Evolutionary conservation across 2,329 filamentous ascomycete species (phyloP), one percentile per base, ranked within the genome.

Genomic region (Claviceps monticola): DNA sequence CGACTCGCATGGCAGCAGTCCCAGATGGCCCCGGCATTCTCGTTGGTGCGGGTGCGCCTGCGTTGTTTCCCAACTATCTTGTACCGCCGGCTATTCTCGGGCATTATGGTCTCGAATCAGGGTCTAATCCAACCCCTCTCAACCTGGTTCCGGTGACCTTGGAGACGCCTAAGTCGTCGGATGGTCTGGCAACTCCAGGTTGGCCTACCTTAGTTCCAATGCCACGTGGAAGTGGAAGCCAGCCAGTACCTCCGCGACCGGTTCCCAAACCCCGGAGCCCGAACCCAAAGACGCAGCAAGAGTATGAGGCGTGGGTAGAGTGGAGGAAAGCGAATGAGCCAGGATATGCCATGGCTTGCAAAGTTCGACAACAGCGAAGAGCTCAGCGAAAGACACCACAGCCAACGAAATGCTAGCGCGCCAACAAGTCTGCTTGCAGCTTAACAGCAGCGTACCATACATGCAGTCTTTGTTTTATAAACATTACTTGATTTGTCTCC

Each of bases 281-380:
- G 46, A 61, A 74, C 53, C 60, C 72, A 13, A 53, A 58, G 45
- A 65, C 66, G 26, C 73, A 75, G 58, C 69, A 71, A 53, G 63
- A 65, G 53, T 75, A 75, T 57, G 72, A 75, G 60, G 69, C 66
- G 38, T 74, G 68, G 56, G 68, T 75, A 37, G 72, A 75, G 58
- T 73, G 68, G 68, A 68, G 71, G 52, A 75, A 75, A 55, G 69
- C 69, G 21, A 68, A 69, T 46, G 69, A 74, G 56, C 72, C 72
- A 5, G 71, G 70, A 2, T 75, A 74, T 56, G 72, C 73, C 23
- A 56, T 69, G 53, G 64, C 68, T 56, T 75, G 73, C 61, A 72
- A 71, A 55, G 61, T 63, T 42, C 63, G 72, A 46, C 72, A 74
- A 57, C 68, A 70, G 53, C 60, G 63, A 23, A 63, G 70, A 49